Conservation (phyloP, 495 filamentous ascomycete genomes). For the Penicillium lividum region DNA sequence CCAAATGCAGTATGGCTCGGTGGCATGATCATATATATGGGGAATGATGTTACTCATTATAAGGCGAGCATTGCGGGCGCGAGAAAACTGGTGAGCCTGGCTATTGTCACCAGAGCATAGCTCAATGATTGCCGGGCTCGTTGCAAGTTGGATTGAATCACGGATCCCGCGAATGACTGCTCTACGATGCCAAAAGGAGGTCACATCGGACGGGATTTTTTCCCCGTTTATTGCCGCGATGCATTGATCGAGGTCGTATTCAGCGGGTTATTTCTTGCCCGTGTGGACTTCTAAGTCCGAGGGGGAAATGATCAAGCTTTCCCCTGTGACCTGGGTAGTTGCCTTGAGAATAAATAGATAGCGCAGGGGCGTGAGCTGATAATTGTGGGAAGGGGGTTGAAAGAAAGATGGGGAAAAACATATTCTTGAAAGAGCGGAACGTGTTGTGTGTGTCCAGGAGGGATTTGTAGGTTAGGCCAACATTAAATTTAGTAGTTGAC, state of each 20-base stretch:
- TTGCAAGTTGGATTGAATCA: conserved; percentile 15
- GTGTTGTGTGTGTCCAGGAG: too few relatives aligned
- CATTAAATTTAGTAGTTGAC: too few relatives aligned
- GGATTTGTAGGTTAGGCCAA: too few relatives aligned
- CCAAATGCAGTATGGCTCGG: conserved; percentile 48
- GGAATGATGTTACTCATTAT: conserved; percentile 43
- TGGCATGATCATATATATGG: conserved; percentile 25
- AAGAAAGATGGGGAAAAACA: too few relatives aligned
- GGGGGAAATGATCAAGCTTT: too few relatives aligned
- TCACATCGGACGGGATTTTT: conserved; percentile 9
- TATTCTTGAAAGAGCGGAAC: too few relatives aligned
- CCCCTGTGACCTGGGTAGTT: too few relatives aligned
- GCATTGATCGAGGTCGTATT: conserved; percentile 14
- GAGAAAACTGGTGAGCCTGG: conserved; percentile 15
- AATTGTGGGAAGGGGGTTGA: too few relatives aligned
- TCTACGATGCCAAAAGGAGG: conserved; percentile 11
- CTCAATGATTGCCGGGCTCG: conserved; percentile 15
- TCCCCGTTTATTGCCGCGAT: conserved; percentile 14
- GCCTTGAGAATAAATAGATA: too few relatives aligned
- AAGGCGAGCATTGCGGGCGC: conserved; percentile 31
- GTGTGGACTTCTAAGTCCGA: too few relatives aligned
- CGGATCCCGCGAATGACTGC: conserved; percentile 17
- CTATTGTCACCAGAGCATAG: conserved; percentile 8
- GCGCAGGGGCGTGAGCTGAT: too few relatives aligned
- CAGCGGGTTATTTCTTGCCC: too few relatives aligned